Evolutionary conservation across 495 filamentous ascomycete species (phyloP).

Genomic region (Astrocystis sublimbata): DNA sequence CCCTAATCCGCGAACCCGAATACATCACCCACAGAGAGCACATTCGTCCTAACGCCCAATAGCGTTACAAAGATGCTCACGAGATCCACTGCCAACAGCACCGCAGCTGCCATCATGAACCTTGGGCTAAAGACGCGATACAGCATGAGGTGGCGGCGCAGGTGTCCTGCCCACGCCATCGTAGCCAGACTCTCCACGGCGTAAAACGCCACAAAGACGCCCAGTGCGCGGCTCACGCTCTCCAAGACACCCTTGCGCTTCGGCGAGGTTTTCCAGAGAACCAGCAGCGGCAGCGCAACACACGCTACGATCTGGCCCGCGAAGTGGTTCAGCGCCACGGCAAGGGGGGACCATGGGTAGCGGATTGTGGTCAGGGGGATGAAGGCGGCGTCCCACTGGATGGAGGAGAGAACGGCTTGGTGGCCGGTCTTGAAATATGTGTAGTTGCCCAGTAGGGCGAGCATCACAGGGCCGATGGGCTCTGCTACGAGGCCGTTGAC

Average conservation of each 20-base stretch:
- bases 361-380: conserved; percentile 78
- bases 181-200: conserved; percentile 79
- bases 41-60: conserved; percentile 69
- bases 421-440: conserved; percentile 99
- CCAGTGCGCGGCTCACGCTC: conserved; percentile 66
- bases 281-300: conserved; percentile 73
- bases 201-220: conserved; percentile 75
- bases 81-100: conserved; percentile 74
- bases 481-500: conserved; percentile 64
- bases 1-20: conserved; percentile 72
- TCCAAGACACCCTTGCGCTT: conserved; percentile 62
- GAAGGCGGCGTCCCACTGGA: conserved; percentile 98
- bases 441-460: conserved; percentile 84
- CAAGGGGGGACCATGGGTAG: conserved; percentile 86
- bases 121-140: conserved; percentile 92
- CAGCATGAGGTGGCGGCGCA: conserved; percentile 92
- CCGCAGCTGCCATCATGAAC: conserved; percentile 79
- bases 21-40: conserved; percentile 75
- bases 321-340: conserved; percentile 82
- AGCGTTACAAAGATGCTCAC: conserved; percentile 68
- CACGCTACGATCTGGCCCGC: conserved; percentile 84
- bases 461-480: conserved; percentile 79
- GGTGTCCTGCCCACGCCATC: conserved; percentile 80
- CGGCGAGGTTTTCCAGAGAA: conserved; percentile 79
- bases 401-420: conserved; percentile 80